phyloP scores from a whole-genome alignment of 2,329 filamentous ascomycete species.

The Hirsutella thompsonii region DNA sequence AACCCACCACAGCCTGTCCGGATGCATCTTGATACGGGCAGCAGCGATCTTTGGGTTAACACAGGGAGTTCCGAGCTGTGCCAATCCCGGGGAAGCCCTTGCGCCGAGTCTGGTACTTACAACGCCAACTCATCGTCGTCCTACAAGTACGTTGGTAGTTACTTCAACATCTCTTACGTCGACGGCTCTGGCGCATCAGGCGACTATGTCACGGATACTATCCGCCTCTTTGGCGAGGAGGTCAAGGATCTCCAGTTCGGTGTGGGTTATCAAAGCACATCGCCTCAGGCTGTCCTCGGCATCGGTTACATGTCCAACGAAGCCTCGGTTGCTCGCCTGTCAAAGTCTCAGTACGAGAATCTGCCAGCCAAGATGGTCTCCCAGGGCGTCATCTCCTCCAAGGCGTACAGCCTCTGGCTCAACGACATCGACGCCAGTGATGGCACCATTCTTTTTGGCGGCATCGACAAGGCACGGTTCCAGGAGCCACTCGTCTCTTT shows the following conservation, averaged over 20 bases:
- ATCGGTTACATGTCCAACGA: slow-evolving; percentile 76
- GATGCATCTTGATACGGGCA: slow-evolving; percentile 55
- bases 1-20: slow-evolving; percentile 45
- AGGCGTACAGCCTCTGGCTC: slow-evolving; percentile 63
- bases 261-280: slow-evolving; percentile 51
- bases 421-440: slow-evolving; percentile 55
- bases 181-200: slow-evolving; percentile 68
- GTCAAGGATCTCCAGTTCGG: slow-evolving; percentile 56
- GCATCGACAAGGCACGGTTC: slow-evolving; percentile 56
- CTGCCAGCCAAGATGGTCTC: slow-evolving; percentile 52
- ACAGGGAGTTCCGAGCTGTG: slow-evolving; percentile 50
- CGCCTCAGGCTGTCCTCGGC: slow-evolving; percentile 64
- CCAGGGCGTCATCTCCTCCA: slow-evolving; percentile 47
- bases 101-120: slow-evolving; percentile 53
- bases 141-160: slow-evolving; percentile 57
- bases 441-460: slow-evolving; percentile 63
- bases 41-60: slow-evolving; percentile 62
- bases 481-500: slow-evolving; percentile 49
- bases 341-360: slow-evolving; percentile 48
- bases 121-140: slow-evolving; percentile 59
- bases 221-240: slow-evolving; percentile 43
- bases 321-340: slow-evolving; percentile 50
- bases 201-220: slow-evolving; percentile 67
- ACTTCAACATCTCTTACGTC: slow-evolving; percentile 81
- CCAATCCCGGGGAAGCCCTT: slow-evolving; percentile 31